These are phyloP conservation scores for Hawksworthiomyces lignivorus DNA, from an alignment of 2,329 filamentous ascomycete genomes.

Conservation along the genomic window DNA sequence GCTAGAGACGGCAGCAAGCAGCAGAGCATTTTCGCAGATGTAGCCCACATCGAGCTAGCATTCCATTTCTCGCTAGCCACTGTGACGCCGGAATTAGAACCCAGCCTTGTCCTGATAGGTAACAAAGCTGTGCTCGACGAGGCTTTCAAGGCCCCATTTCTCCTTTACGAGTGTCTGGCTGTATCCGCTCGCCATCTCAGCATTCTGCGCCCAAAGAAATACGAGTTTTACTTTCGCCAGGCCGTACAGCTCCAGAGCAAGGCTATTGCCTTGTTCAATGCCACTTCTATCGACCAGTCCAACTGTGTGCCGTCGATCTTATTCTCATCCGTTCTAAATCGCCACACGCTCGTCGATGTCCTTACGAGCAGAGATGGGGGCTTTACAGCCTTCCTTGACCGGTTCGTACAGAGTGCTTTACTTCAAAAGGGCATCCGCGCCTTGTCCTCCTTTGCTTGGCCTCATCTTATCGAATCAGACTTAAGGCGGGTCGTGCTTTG, in stretches of 20 bases:
- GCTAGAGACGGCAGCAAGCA: not conserved
- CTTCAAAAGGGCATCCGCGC: slow-evolving; percentile 36
- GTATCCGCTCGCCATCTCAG: slow-evolving; percentile 31
- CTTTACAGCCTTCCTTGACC: slow-evolving; percentile 32
- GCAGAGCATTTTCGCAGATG: slow-evolving; percentile 1
- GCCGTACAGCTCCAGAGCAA: slow-evolving; percentile 38
- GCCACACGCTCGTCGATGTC: slow-evolving; percentile 42
- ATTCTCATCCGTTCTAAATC: slow-evolving; percentile 35
- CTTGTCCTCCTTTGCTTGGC: slow-evolving; percentile 27
- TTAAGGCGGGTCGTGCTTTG: slow-evolving; percentile 25
- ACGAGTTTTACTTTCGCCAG: slow-evolving; percentile 25
- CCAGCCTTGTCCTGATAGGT: slow-evolving; percentile 9
- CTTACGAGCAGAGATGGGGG: slow-evolving; percentile 29
- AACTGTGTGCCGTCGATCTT: slow-evolving; percentile 29
- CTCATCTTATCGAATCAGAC: slow-evolving; percentile 27
- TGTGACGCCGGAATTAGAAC: slow-evolving; percentile 12
- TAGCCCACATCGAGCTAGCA: slow-evolving; percentile 21
- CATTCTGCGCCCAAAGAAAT: slow-evolving; percentile 15
- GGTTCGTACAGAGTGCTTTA: slow-evolving; percentile 32
- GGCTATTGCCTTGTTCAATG: slow-evolving; percentile 31
- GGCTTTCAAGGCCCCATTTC: slow-evolving; percentile 24
- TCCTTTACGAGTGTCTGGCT: slow-evolving; percentile 30
- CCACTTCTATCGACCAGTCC: slow-evolving; percentile 15
- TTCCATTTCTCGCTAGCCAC: slow-evolving; percentile 17
- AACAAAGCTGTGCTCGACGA: slow-evolving; percentile 15